These are phyloP conservation scores for Aspergillus aculeatus DNA, from an alignment of 2,329 filamentous ascomycete species.

Conservation along the genomic window DNA sequence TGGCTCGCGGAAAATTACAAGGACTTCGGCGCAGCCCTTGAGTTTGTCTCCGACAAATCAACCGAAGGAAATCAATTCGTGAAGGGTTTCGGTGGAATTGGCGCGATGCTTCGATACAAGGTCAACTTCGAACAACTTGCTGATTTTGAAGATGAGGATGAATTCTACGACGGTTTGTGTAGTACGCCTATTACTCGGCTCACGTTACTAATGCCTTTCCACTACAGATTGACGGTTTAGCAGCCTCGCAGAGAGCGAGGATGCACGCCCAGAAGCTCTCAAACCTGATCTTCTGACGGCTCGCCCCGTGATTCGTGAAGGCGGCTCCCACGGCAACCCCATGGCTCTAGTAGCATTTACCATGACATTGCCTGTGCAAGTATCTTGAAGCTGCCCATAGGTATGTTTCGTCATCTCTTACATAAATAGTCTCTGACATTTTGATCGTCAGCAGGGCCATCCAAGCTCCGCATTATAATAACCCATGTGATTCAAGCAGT, in stretches of 20 bases:
- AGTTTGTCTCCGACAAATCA: slow-evolving; percentile 96
- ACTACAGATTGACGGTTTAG: slow-evolving; percentile 79
- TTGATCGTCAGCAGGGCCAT: slow-evolving; percentile 36
- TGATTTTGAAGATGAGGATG: slow-evolving; percentile 85
- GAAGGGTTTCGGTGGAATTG: slow-evolving; percentile 98
- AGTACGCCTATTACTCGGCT: neutral
- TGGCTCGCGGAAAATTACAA: slow-evolving; percentile 99
- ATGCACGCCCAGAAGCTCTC: slow-evolving; percentile 64
- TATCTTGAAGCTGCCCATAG: slow-evolving; percentile 41
- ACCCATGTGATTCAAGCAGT: slow-evolving; percentile 28
- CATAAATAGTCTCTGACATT: neutral
- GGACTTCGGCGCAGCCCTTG: slow-evolving; percentile 90
- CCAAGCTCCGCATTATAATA: slow-evolving; percentile 43
- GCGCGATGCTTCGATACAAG: slow-evolving; percentile 96
- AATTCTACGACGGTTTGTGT: slow-evolving; percentile 74
- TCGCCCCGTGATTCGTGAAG: slow-evolving; percentile 44
- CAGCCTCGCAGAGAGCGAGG: slow-evolving; percentile 86
- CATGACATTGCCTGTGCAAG: slow-evolving; percentile 31
- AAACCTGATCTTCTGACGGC: slow-evolving; percentile 55
- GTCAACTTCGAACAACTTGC: slow-evolving; percentile 99
- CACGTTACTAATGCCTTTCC: slow-evolving; percentile 3
- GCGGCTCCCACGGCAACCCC: slow-evolving; percentile 35
- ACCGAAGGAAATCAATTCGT: slow-evolving; percentile 99
- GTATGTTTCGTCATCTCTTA: slow-evolving; percentile 23
- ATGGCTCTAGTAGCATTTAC: slow-evolving; percentile 33